Percentiles rank a stretch among this genome's conserved stretches.
Conservation (phyloP, 129 eudicot genomes). For the Flaveria brownii region DNA sequence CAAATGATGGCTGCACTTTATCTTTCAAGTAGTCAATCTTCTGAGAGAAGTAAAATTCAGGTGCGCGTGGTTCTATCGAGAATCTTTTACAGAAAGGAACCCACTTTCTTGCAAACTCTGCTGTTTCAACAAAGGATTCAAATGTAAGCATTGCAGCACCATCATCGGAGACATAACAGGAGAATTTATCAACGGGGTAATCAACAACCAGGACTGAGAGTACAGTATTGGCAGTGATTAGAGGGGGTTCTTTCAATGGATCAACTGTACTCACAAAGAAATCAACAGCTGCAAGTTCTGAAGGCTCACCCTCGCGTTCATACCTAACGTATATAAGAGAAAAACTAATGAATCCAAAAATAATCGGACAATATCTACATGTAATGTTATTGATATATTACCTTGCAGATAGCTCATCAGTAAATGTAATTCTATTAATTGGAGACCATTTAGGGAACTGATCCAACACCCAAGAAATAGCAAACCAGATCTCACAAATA, state of each 20-base stretch:
- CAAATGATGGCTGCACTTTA: conserved; percentile 97
- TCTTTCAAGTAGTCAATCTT: conserved; percentile 97
- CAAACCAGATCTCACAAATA: conserved; percentile 98
- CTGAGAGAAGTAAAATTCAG: conserved; percentile 98
- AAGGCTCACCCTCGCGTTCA: conserved; percentile 88
- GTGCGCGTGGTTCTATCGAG: conserved; percentile 92
- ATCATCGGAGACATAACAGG: conserved; percentile 98
- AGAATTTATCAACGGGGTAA: conserved; percentile 95
- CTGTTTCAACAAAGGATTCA: conserved; percentile 88
- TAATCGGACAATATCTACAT: too few relatives aligned
- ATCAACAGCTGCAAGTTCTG: conserved; percentile 90
- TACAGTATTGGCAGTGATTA: conserved; percentile 90
- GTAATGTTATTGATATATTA: conserved; percentile 18
- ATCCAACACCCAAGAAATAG: conserved; percentile 95
- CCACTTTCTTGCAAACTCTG: conserved; percentile 98
- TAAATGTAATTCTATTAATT: conserved; percentile 66
- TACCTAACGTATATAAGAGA: conserved; percentile 41
- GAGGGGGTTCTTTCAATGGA: conserved; percentile 93
- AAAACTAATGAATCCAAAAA: not conserved
- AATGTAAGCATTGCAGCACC: conserved; percentile 98
- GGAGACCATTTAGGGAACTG: conserved; percentile 99
- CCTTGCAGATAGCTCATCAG: conserved; percentile 81
- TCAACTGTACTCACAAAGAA: conserved; percentile 99
- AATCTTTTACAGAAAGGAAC: conserved; percentile 90
- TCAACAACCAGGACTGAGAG: conserved; percentile 97